These are phyloP conservation scores for Dactylellina sp. DNA, from an alignment of 2,329 filamentous ascomycete genomes.

Conservation along the genomic window DNA sequence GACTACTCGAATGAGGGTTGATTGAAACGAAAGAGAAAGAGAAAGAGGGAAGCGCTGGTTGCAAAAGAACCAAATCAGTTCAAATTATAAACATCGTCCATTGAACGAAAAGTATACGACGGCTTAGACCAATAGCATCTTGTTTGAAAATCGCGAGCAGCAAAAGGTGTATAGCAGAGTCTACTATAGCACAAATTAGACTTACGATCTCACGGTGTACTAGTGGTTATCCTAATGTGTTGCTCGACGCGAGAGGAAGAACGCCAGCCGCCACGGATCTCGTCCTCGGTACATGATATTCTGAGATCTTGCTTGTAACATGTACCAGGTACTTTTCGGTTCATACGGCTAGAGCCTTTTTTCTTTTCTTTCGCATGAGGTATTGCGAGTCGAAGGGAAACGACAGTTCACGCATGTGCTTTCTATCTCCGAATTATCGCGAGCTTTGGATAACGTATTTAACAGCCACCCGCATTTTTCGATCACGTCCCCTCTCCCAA, in stretches of 20 bases:
- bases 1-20: constrained; percentile 43
- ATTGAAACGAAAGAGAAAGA: constrained; percentile 12
- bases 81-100: constrained; percentile 11
- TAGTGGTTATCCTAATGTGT: constrained; percentile 44
- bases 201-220: constrained; percentile 31
- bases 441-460: not conserved
- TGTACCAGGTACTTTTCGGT: constrained; percentile 22
- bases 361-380: constrained; percentile 12
- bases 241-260: constrained; percentile 49
- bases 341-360: constrained; percentile 14
- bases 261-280: constrained; percentile 51
- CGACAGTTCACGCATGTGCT: constrained; percentile 13
- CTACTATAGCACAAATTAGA: constrained; percentile 49
- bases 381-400: constrained; percentile 17
- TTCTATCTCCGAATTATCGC: constrained; percentile 7
- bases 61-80: not conserved
- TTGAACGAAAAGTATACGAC: constrained; percentile 1
- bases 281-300: constrained; percentile 45
- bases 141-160: constrained; percentile 8
- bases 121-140: constrained; percentile 45
- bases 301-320: constrained; percentile 38
- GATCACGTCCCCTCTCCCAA: not conserved
- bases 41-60: constrained; percentile 6
- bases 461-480: constrained; percentile 4
- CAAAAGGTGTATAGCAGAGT: constrained; percentile 41